A percentile compares a stretch with the other conserved stretches of the same genome.
phyloP scores from a whole-genome alignment of 2,329 filamentous ascomycete species.

The Fusarium beomiforme region DNA sequence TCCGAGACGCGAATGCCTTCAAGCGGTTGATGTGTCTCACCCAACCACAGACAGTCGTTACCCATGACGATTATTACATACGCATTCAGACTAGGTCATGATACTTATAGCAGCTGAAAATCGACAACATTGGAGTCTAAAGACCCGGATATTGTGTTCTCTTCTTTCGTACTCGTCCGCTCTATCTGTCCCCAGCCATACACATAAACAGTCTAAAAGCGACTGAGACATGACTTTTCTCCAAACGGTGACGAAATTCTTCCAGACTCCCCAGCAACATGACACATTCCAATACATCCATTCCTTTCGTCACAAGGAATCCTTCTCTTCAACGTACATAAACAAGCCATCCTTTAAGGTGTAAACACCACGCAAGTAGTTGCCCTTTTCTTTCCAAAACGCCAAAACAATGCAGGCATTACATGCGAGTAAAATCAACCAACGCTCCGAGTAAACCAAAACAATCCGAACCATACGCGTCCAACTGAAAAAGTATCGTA shows the following conservation, averaged over 20 bases:
- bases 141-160: neutral
- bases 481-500: neutral
- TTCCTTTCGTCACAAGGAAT: slow-evolving; percentile 13
- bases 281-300: slow-evolving; percentile 24
- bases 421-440: neutral
- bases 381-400: slow-evolving; percentile 26
- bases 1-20: slow-evolving; percentile 10
- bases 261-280: slow-evolving; percentile 1
- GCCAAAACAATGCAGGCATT: slow-evolving; percentile 32
- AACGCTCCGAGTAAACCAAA: slow-evolving; percentile 16
- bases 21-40: slow-evolving; percentile 20
- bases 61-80: slow-evolving; percentile 7
- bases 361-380: slow-evolving; percentile 14
- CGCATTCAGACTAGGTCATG: neutral
- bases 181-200: slow-evolving; percentile 1
- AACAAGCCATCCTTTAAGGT: slow-evolving; percentile 2
- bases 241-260: neutral
- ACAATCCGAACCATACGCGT: slow-evolving; percentile 1
- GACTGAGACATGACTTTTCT: slow-evolving; percentile 21
- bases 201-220: neutral
- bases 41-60: slow-evolving; percentile 1
- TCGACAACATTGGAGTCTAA: neutral
- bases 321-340: slow-evolving; percentile 14
- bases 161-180: neutral
- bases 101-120: neutral